A percentile compares a stretch with the other conserved stretches of the same genome.
Evolutionary conservation across 495 filamentous ascomycete genomes (phyloP).

Genomic region (Ascodesmis nigricans): DNA sequence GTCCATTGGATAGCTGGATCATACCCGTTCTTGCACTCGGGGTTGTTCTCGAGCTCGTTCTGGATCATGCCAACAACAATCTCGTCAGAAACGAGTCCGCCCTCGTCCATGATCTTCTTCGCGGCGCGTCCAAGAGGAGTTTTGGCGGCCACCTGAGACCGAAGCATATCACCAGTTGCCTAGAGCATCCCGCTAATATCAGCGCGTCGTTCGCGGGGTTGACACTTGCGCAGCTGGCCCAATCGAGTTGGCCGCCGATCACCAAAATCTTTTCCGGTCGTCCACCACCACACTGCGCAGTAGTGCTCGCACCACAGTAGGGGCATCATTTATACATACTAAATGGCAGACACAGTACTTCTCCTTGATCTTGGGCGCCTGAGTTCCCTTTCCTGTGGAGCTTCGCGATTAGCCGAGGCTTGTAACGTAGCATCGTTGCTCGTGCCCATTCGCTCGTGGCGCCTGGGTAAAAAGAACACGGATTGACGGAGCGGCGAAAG

Average conservation of each 20-base stretch:
- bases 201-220: too few relatives aligned
- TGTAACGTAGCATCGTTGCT: conserved; percentile 2
- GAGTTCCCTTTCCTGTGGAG: conserved; percentile 81
- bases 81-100: conserved; percentile 91
- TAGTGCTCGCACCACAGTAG: too few relatives aligned
- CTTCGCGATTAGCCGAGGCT: conserved; percentile 14
- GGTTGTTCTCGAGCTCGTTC: conserved; percentile 79
- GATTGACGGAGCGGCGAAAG: conserved; percentile 1
- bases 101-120: conserved; percentile 99
- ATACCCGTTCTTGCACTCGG: conserved; percentile 91
- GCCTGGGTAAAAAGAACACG: too few relatives aligned
- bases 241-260: too few relatives aligned
- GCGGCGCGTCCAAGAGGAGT: conserved; percentile 83
- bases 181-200: too few relatives aligned
- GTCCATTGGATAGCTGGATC: conserved; percentile 14
- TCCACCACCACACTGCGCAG: too few relatives aligned
- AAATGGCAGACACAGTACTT: conserved; percentile 92
- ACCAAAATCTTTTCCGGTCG: too few relatives aligned
- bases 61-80: conserved; percentile 99
- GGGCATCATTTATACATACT: too few relatives aligned
- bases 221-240: too few relatives aligned
- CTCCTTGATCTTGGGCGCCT: conserved; percentile 93
- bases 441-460: too few relatives aligned
- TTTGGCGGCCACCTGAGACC: conserved; percentile 95
- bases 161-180: conserved; percentile 98